Evolutionary conservation across 768 basidiomycete genomes (phyloP).

Genomic region (Lentinula aciculospora): DNA sequence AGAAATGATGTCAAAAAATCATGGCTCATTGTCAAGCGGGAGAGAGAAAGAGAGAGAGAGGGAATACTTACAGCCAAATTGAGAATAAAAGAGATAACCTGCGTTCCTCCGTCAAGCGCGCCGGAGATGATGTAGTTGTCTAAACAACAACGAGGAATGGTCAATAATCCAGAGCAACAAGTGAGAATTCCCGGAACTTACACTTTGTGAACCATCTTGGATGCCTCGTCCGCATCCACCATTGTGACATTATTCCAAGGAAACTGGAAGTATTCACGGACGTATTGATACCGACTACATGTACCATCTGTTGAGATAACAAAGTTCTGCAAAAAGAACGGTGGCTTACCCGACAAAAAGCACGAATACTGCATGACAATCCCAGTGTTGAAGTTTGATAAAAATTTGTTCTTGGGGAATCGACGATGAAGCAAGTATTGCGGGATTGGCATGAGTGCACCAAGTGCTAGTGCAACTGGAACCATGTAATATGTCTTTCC

Average conservation of each 20-base stretch:
- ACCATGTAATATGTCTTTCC: slow-evolving; percentile 19
- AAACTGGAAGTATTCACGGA: slow-evolving; percentile 16
- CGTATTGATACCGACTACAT: slow-evolving; percentile 26
- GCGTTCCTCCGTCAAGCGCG: slow-evolving; percentile 33
- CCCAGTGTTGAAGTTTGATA: slow-evolving; percentile 17
- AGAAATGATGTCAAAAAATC: too few species aligned
- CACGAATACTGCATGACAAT: slow-evolving; percentile 15
- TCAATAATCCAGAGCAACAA: not conserved
- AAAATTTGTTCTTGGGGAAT: slow-evolving; percentile 21
- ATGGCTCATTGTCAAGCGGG: too few species aligned
- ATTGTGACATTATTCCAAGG: slow-evolving; percentile 14
- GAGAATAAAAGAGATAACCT: slow-evolving; percentile 28
- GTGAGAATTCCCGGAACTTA: slow-evolving; percentile 7
- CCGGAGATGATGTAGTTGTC: slow-evolving; percentile 33
- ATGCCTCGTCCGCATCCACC: slow-evolving; percentile 25
- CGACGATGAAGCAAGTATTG: slow-evolving; percentile 24
- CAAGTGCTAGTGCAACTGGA: slow-evolving; percentile 21
- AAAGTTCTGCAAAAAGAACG: slow-evolving; percentile 12
- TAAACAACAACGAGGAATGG: not conserved
- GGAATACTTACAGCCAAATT: slow-evolving; percentile 16
- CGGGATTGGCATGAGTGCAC: slow-evolving; percentile 25
- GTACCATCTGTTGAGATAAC: slow-evolving; percentile 7
- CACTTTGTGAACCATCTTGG: slow-evolving; percentile 34
- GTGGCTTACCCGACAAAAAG: slow-evolving; percentile 5
- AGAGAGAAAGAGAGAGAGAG: too few species aligned